phyloP scores from a whole-genome alignment of 2,329 filamentous ascomycete species.

The Botrytis pseudocinerea region DNA sequence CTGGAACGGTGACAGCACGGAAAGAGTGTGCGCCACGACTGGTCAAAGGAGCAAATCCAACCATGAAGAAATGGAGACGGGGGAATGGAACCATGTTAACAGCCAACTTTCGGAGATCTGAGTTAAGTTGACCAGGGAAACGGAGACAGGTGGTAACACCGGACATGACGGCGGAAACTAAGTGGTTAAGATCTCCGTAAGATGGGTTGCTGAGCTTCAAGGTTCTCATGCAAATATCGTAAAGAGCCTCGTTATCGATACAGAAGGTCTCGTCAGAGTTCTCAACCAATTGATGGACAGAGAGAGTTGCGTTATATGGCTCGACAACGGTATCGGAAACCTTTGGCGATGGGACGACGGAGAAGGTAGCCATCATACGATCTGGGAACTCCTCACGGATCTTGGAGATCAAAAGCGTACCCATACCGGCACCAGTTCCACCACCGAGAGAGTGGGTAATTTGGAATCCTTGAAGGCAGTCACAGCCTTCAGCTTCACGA shows the following conservation, averaged over 20 bases:
- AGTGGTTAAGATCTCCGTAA: constrained; percentile 98
- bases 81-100: constrained; percentile 99
- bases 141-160: constrained; percentile 97
- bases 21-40: constrained; percentile 90
- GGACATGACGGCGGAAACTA: constrained; percentile 99
- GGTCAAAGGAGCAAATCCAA: constrained; percentile 97
- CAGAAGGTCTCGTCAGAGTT: constrained; percentile 99
- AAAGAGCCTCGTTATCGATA: constrained; percentile 99
- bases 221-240: constrained; percentile 99
- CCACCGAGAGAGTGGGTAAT: constrained; percentile 99
- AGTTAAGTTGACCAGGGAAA: constrained; percentile 99
- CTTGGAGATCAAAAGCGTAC: constrained; percentile 99
- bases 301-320: constrained; percentile 99
- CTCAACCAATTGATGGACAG: constrained; percentile 98
- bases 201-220: constrained; percentile 98
- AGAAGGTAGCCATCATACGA: constrained; percentile 99
- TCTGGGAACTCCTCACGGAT: constrained; percentile 99
- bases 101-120: constrained; percentile 97
- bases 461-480: constrained; percentile 99
- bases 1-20: constrained; percentile 95
- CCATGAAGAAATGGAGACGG: constrained; percentile 99
- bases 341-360: constrained; percentile 97
- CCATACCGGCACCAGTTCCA: constrained; percentile 99
- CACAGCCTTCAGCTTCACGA: constrained; percentile 97
- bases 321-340: constrained; percentile 99